phyloP scores from a whole-genome alignment of 208 protist genomes.

The Wallacemonas sp. region DNA sequence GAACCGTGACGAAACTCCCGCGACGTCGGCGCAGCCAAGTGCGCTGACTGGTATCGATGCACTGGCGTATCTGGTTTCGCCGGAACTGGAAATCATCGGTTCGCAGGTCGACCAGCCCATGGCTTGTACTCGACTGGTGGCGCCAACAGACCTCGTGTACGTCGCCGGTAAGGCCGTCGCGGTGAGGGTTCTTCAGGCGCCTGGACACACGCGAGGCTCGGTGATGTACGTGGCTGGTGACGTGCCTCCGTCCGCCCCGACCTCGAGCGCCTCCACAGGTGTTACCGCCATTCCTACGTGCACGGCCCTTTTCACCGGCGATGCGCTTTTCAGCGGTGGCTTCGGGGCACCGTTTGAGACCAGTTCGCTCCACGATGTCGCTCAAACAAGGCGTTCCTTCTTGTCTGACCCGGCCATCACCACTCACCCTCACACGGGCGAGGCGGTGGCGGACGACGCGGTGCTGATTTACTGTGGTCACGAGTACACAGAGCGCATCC shows the following conservation, averaged over 20 bases:
- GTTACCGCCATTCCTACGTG: slow-evolving; percentile 52
- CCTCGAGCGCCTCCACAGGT: slow-evolving; percentile 16
- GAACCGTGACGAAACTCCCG: neutral
- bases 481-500: slow-evolving; percentile 70
- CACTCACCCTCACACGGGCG: slow-evolving; percentile 61
- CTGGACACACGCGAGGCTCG: slow-evolving; percentile 73
- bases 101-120: slow-evolving; percentile 64
- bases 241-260: slow-evolving; percentile 5
- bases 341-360: slow-evolving; percentile 93
- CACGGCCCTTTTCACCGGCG: slow-evolving; percentile 90
- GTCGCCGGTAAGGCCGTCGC: slow-evolving; percentile 44
- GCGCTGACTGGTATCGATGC: neutral
- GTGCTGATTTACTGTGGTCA: slow-evolving; percentile 79
- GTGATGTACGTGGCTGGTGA: slow-evolving; percentile 66
- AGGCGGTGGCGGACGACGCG: slow-evolving; percentile 41
- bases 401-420: slow-evolving; percentile 31
- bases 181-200: slow-evolving; percentile 59
- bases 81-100: slow-evolving; percentile 61
- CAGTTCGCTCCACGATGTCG: slow-evolving; percentile 36
- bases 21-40: neutral
- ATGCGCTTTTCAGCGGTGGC: slow-evolving; percentile 93
- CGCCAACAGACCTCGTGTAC: slow-evolving; percentile 37
- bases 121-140: slow-evolving; percentile 52
- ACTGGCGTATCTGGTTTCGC: slow-evolving; percentile 10
- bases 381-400: slow-evolving; percentile 43